phyloP scores from a whole-genome alignment of 441 rosid genomes.

The Raphanus hybrid region DNA sequence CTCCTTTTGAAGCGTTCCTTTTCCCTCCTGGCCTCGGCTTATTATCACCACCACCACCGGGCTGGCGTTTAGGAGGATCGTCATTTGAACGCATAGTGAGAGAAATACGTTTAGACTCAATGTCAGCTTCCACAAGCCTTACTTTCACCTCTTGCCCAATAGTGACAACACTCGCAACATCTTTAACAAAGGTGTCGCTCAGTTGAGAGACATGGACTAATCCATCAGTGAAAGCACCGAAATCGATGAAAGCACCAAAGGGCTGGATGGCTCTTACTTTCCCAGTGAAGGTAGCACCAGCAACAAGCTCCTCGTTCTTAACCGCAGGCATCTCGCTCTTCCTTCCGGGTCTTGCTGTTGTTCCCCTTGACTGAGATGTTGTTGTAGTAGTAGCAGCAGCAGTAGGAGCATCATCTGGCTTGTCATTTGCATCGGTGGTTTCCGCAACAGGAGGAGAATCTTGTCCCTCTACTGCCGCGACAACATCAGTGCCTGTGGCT shows the following conservation, averaged over 20 bases:
- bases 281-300: slow-evolving; percentile 86
- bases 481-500: slow-evolving; percentile 69
- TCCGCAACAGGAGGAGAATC: slow-evolving; percentile 50
- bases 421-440: slow-evolving; percentile 33
- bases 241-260: slow-evolving; percentile 90
- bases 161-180: slow-evolving; percentile 52
- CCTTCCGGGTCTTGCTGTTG: slow-evolving; percentile 48
- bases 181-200: slow-evolving; percentile 83
- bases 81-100: slow-evolving; percentile 82
- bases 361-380: slow-evolving; percentile 53
- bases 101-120: slow-evolving; percentile 78
- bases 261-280: slow-evolving; percentile 93
- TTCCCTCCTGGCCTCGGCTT: slow-evolving; percentile 56
- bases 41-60: slow-evolving; percentile 38
- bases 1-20: slow-evolving; percentile 54
- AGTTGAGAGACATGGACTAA: slow-evolving; percentile 89
- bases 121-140: slow-evolving; percentile 77
- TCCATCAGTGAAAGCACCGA: slow-evolving; percentile 97
- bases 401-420: background rate
- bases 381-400: slow-evolving; percentile 33
- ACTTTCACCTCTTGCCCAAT: slow-evolving; percentile 92
- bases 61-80: slow-evolving; percentile 47
- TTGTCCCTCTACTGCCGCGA: slow-evolving; percentile 60
- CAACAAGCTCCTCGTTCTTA: slow-evolving; percentile 77
- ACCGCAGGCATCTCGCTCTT: slow-evolving; percentile 84